Conservation (phyloP, 176 grass and related monocot species). For the Secale cereale region DNA sequence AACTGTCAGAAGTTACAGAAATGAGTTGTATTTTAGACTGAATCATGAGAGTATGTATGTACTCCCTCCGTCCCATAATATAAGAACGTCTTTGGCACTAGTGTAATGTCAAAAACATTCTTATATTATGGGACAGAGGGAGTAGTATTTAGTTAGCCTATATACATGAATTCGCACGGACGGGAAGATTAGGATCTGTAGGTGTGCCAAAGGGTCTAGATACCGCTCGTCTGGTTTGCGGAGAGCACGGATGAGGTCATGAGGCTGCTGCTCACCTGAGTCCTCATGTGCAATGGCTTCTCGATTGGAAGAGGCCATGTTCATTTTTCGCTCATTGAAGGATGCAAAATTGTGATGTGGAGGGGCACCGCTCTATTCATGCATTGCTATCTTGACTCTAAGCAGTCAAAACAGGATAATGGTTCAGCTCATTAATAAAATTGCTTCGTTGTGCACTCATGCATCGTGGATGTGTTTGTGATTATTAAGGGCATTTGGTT, state of each 20-base stretch:
- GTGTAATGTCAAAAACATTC: too few relatives aligned
- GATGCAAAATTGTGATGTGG: slow-evolving; percentile 15
- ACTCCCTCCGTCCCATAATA: too few relatives aligned
- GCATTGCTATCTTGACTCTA: neutral
- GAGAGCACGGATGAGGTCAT: slow-evolving; percentile 40
- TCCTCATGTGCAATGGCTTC: slow-evolving; percentile 34
- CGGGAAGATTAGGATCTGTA: slow-evolving; percentile 5
- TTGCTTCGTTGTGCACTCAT: neutral
- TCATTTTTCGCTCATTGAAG: slow-evolving; percentile 25
- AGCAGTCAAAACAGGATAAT: neutral
- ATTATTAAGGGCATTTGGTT: too few relatives aligned
- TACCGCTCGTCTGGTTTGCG: neutral
- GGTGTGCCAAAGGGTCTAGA: neutral
- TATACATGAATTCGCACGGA: slow-evolving; percentile 17
- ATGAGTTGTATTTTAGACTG: slow-evolving; percentile 12
- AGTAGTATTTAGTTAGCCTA: neutral
- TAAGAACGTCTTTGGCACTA: too few relatives aligned
- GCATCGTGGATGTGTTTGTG: neutral
- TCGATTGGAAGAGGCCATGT: slow-evolving; percentile 1
- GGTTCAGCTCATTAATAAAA: slow-evolving; percentile 10
- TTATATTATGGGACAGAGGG: too few relatives aligned
- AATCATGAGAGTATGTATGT: slow-evolving; percentile 15
- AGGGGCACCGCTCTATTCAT: slow-evolving; percentile 10
- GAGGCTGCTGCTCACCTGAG: slow-evolving; percentile 55
- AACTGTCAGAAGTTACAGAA: slow-evolving; percentile 38